Evolutionary conservation across 2,329 filamentous ascomycete genomes (phyloP), one percentile per base, ranked within the genome.

Genomic region (Periconia macrospinosa): DNA sequence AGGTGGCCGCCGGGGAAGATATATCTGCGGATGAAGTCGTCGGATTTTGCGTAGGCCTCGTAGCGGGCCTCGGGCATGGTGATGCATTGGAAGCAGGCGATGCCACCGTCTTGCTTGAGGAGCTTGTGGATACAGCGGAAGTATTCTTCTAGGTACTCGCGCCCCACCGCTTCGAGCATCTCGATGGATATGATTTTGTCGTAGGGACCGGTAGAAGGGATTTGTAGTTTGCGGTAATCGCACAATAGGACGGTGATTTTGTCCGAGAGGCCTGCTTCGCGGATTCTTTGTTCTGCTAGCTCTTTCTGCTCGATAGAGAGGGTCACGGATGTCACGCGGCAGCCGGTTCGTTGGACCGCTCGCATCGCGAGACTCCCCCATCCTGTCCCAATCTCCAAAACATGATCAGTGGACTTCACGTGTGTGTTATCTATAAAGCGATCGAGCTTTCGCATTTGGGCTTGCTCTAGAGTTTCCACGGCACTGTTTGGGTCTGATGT

Each of bases 1-100:
- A 91, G 75, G 65, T 91, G 87, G 1, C 88, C 89, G n/a, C 88
- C 88, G 0, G 88, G 89, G 72, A 92, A 91, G 50, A 91, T 91
- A 72, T 91, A 90, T 57, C 86, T 85, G 53, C 87, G 83, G 66
- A 91, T 90, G 72, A 91, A 91, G 66, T 90, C 88, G 69, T 88
- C 84, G 2, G 82, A 81, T 61, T 81, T 84, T 17, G 83, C 80
- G 65, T 90, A 90, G 8, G 81, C 82, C 57, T 85, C 83, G 66
- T 89, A 87, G 48, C 86, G 80, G 40, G 80, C 64, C 37, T 91
- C 86, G 0, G 87, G 87, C 82, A 90, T 90, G 1, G 88, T 91
- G 65, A 90, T 91, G 71, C 87, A 90, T 69, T 91, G 88, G 70
- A 91, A 89, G 45, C 88, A 83, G 7, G 84, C 86, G 42, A 90